Evolutionary conservation across 1,284 basidiomycete species (phyloP), one percentile per base, ranked within the genome.

Genomic region (Sphagnurus paluster): DNA sequence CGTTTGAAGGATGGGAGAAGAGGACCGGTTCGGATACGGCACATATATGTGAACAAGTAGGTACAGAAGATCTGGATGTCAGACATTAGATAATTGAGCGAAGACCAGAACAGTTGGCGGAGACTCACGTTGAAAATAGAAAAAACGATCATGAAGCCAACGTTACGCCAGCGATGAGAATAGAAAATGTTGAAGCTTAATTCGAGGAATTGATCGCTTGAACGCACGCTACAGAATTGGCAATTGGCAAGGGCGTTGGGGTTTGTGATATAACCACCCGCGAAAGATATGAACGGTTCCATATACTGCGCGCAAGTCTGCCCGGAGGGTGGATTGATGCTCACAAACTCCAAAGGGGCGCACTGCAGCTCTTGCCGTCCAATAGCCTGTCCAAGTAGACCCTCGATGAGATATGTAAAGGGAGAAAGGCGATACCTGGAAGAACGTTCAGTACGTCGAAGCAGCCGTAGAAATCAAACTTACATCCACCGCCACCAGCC

Each of bases 371-470:
- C 41, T 49, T 63, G 49, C 33, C 56, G 47, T 16, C 70, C 64
- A 36, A 70, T 23, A 69, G 67, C 66, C 66, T 70, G 65, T 3
- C 68, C 68, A 4, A 74, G 46, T 32, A 74, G 48, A 13, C 64
- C 71, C 40, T 68, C 67, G 39, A 81, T 73, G 32, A 85, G 67
- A 56, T 85, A 86, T 7, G 85, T 88, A 66, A 82, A 90, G 0
- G 90, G 90, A 2, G 86, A 87, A 5, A 88, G 64, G 39, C 75
- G 77, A 66, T 91, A 84, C 77, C 86, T 83, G n/a, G n/a, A n/a
- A 74, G 38, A 6, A 43, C 5, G 29, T 25, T n/a, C n/a, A n/a
- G n/a, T n/a, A n/a, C n/a, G n/a, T n/a, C n/a, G 20, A 2, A 35
- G 9, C n/a, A 38, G 24, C 9, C n/a, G 25, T 38, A n/a, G 29